A percentile compares a stretch with the other conserved stretches of the same genome.
Conservation (phyloP, 352 stramenopile genomes). For the Pythium sukuiense region DNA sequence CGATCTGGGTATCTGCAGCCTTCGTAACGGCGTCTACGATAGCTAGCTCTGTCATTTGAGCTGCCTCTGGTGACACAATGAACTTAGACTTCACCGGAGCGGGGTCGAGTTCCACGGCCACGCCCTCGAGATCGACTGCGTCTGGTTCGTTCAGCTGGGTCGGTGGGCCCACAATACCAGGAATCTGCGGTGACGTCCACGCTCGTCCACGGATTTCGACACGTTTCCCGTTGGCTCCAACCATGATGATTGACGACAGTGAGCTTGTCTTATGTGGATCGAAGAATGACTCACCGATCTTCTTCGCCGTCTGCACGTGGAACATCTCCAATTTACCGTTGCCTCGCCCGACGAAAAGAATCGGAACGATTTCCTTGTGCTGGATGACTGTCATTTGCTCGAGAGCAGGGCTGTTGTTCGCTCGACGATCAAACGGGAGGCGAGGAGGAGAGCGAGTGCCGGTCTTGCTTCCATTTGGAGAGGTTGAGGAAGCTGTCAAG, state of each 20-base stretch:
- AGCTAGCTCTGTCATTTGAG: constrained; percentile 19
- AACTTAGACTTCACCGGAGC: not conserved
- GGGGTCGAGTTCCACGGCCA: not conserved
- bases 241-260: constrained; percentile 66
- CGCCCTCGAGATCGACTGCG: constrained; percentile 1
- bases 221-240: constrained; percentile 45
- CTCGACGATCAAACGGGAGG: constrained; percentile 16
- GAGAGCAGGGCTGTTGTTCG: constrained; percentile 6
- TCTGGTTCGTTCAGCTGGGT: not conserved
- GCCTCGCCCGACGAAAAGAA: constrained; percentile 70
- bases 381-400: constrained; percentile 31
- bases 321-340: constrained; percentile 76
- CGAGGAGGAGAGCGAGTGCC: constrained; percentile 11
- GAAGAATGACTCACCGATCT: constrained; percentile 63
- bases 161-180: not conserved
- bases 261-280: constrained; percentile 40
- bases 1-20: constrained; percentile 14
- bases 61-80: constrained; percentile 4
- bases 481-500: not conserved
- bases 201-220: constrained; percentile 43
- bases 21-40: constrained; percentile 13
- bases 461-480: constrained; percentile 8
- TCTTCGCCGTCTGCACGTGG: constrained; percentile 62
- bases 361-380: constrained; percentile 53
- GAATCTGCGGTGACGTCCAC: constrained; percentile 26